phyloP scores from a whole-genome alignment of 2,329 filamentous ascomycete genomes.

The Cytospora leucostoma region DNA sequence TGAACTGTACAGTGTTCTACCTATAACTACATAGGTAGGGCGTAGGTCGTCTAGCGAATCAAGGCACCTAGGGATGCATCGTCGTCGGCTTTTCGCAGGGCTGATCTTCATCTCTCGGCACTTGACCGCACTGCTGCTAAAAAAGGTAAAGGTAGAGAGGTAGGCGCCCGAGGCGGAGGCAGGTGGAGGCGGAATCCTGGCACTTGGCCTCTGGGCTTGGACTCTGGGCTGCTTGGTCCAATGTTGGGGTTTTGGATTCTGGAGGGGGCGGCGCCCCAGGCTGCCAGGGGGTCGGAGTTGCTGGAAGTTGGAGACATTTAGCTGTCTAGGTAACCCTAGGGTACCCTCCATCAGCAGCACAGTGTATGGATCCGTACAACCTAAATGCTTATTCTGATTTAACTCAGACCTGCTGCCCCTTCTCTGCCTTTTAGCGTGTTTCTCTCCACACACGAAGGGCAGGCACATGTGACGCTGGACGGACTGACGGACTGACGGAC shows the following conservation, averaged over 20 bases:
- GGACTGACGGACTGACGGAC: neutral
- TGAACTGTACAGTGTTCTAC: too few species aligned
- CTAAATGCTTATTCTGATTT: constrained; percentile 22
- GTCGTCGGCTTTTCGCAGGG: constrained; percentile 20
- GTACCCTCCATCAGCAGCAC: neutral
- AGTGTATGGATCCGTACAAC: constrained; percentile 1
- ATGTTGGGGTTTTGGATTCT: too few species aligned
- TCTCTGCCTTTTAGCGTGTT: constrained; percentile 5
- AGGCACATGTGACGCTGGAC: neutral
- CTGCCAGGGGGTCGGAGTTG: too few species aligned
- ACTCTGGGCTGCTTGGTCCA: too few species aligned
- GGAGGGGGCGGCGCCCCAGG: too few species aligned
- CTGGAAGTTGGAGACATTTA: neutral
- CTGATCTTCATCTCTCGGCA: constrained; percentile 26
- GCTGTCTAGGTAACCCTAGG: neutral
- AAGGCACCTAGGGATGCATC: neutral
- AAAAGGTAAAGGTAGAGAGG: neutral
- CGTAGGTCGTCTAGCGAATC: constrained; percentile 10
- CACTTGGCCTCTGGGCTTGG: too few species aligned
- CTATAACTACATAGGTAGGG: too few species aligned
- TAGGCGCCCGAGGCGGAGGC: constrained; percentile 13
- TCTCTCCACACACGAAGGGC: neutral
- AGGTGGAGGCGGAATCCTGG: neutral
- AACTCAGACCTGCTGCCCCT: constrained; percentile 4
- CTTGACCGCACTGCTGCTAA: constrained; percentile 14